These are phyloP conservation scores for Alternaria arborescens DNA, from an alignment of 2,329 filamentous ascomycete species.

Conservation along the genomic window DNA sequence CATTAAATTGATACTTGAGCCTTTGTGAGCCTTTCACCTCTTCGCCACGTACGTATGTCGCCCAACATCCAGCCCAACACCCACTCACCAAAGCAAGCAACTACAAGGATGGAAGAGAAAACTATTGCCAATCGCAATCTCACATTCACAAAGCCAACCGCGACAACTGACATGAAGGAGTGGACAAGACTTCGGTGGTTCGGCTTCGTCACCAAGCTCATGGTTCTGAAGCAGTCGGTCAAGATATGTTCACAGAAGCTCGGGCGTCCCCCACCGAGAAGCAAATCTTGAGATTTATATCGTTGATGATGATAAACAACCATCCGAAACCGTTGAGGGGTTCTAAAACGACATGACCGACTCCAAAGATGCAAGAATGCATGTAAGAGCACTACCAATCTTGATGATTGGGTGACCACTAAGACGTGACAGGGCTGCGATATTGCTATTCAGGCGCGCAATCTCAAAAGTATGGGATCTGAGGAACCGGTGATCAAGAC, in stretches of 20 bases:
- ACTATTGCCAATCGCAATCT: neutral
- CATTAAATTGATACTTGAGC: neutral
- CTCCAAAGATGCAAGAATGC: rapidly evolving
- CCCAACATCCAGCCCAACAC: too few species aligned
- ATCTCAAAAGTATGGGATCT: too few species aligned
- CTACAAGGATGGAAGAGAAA: neutral
- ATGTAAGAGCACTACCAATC: rapidly evolving
- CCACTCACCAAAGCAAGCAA: neutral
- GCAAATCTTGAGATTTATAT: rapidly evolving
- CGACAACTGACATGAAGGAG: neutral
- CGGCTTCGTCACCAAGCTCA: neutral
- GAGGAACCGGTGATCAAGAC: too few species aligned
- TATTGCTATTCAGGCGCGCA: too few species aligned
- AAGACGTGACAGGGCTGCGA: too few species aligned
- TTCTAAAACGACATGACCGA: rapidly evolving
- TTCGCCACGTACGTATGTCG: neutral
- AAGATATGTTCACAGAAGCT: neutral
- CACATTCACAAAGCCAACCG: neutral
- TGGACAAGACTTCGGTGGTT: neutral
- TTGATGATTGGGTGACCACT: too few species aligned
- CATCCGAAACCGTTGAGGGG: rapidly evolving
- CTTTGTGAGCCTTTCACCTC: neutral
- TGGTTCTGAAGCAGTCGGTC: neutral
- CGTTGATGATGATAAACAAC: rapidly evolving
- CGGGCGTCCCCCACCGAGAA: neutral